Evolutionary conservation across 495 filamentous ascomycete genomes (phyloP).

Genomic region (Penicillium turbatum): DNA sequence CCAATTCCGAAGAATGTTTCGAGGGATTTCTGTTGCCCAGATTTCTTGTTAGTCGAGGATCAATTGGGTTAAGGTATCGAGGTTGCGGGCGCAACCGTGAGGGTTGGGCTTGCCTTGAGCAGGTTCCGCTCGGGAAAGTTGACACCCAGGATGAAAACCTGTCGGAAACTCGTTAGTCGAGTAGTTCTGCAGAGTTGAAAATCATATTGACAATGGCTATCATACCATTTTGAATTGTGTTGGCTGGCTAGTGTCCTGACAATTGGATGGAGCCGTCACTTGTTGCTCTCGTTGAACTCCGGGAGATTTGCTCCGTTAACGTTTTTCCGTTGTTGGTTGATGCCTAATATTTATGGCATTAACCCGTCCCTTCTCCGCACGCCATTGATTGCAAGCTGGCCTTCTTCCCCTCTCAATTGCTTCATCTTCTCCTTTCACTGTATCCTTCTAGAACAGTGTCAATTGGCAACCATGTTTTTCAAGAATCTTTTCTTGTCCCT

Average conservation of each 20-base stretch:
- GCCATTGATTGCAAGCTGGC: constrained; percentile 43
- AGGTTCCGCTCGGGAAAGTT: constrained; percentile 80
- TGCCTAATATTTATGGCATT: neutral
- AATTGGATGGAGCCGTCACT: constrained; percentile 7
- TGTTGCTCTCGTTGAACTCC: constrained; percentile 15
- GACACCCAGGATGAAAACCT: constrained; percentile 80
- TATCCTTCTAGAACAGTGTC: constrained; percentile 14
- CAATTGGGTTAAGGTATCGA: constrained; percentile 6
- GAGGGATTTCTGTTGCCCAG: constrained; percentile 64
- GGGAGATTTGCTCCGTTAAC: constrained; percentile 34
- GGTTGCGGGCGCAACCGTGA: constrained; percentile 7
- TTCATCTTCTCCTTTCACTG: constrained; percentile 10
- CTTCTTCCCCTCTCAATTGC: constrained; percentile 20
- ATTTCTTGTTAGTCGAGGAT: constrained; percentile 13
- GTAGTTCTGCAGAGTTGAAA: neutral
- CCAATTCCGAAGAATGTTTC: constrained; percentile 90
- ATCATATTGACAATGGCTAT: neutral
- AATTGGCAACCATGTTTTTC: constrained; percentile 46
- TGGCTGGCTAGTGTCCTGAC: constrained; percentile 8
- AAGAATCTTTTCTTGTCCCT: constrained; percentile 55
- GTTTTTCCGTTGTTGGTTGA: constrained; percentile 28
- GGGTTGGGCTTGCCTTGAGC: constrained; percentile 60
- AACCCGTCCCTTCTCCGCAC: constrained; percentile 26
- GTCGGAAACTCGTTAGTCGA: neutral
- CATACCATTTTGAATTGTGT: constrained; percentile 34